Conservation (phyloP, 1,284 basidiomycete species). For the Sporisorium sorghi region DNA sequence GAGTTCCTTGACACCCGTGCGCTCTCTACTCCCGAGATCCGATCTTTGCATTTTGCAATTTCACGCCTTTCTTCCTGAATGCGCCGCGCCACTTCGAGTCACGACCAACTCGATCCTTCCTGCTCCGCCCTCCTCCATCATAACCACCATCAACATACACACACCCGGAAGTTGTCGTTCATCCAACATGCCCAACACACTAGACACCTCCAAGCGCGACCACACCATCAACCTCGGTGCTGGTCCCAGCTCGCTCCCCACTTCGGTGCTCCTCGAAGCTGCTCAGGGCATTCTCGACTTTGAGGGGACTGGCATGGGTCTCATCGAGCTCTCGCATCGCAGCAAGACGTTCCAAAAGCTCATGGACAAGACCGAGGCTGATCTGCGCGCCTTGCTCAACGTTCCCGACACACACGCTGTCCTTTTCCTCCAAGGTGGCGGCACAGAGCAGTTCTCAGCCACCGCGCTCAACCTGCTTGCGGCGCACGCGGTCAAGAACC, state of each 20-base stretch:
- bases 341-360: constrained; percentile 63
- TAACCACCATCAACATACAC: not conserved
- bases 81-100: constrained; percentile 7
- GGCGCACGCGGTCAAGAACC: constrained; percentile 59
- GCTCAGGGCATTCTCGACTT: constrained; percentile 66
- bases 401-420: constrained; percentile 64
- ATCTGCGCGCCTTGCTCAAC: constrained; percentile 59
- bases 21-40: constrained; percentile 5
- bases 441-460: constrained; percentile 67
- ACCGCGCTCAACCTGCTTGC: constrained; percentile 66
- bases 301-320: constrained; percentile 63
- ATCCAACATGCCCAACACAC: constrained; percentile 31
- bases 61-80: not conserved
- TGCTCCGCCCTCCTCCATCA: not conserved
- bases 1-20: constrained; percentile 4
- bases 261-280: constrained; percentile 63
- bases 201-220: constrained; percentile 51
- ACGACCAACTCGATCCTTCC: not conserved
- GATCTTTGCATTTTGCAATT: not conserved
- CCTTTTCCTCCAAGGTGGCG: constrained; percentile 67
- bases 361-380: constrained; percentile 62
- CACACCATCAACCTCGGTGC: constrained; percentile 68
- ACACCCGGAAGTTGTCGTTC: not conserved
- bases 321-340: constrained; percentile 68
- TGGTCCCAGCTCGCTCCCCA: constrained; percentile 66